Evolutionary conservation across 495 filamentous ascomycete genomes (phyloP), one percentile per base, ranked within the genome.

Genomic region (Usnea hakonensis): DNA sequence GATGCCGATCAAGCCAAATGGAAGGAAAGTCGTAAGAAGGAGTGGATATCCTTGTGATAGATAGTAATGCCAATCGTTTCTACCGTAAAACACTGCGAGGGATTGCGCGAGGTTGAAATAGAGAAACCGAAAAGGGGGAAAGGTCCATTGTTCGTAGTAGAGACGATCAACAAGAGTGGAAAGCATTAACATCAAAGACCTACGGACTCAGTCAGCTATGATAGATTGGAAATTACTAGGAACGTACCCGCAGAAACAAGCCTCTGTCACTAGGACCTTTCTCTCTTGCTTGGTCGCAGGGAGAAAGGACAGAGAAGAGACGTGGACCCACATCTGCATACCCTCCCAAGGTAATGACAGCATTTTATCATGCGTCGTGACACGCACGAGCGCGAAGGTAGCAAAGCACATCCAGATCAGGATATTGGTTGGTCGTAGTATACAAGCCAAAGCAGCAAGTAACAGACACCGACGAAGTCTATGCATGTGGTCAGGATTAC

Each of bases 61-160:
- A 73, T 96, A 99, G 75, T 97, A 99, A 68, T 96, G 90, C 82
- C 86, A 88, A 55, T 88, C 82, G 75, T 96, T 97, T 36, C 75
- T 79, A n/a, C 94, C 94, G 70, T 99, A 99, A 73, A 96, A 97
- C 19, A 89, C 80, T 36, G 94, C 88, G 17, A 99, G 79, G 11
- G 85, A 87, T 70, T 95, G 86, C 13, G 85, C 83, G 43, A 99
- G 76, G 74, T 99, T 99, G 81, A 96, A 95, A 71, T 95, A 84
- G 28, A 97, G 79, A 77, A 91, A 99, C 54, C 85, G 84, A 58
- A 95, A 79, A 0, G 93, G 90, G 30, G 94, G 94, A 64, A 99
- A 91, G 5, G 90, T 89, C 91, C 91, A 97, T 60, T 81, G 73
- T 33, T 86, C 85, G 65, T 95, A 99, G 74, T 91, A 97, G 9